These are phyloP conservation scores for Reutealis trisperma DNA, from an alignment of 345 rosid genomes.

Conservation along the genomic window DNA sequence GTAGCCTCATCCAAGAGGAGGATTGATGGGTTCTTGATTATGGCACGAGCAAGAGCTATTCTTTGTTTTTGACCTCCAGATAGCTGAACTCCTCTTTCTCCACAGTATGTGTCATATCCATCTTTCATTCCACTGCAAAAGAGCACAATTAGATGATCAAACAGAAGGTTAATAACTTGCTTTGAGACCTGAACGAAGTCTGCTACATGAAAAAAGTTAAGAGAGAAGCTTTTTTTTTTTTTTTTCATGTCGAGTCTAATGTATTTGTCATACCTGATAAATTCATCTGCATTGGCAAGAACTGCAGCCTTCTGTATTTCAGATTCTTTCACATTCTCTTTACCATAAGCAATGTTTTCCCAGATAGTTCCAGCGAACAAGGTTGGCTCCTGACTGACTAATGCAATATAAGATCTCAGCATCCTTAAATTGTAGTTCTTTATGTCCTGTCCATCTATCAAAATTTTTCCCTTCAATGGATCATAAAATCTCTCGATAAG, in stretches of 20 bases:
- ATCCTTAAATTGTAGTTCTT: slow-evolving; percentile 47
- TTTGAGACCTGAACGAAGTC: not conserved
- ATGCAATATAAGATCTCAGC: slow-evolving; percentile 56
- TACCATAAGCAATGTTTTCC: slow-evolving; percentile 61
- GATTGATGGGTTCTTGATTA: slow-evolving; percentile 62
- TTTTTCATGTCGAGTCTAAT: not conserved
- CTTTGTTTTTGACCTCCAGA: slow-evolving; percentile 81
- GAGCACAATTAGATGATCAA: not conserved
- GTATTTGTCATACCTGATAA: slow-evolving; percentile 44
- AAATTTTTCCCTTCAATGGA: slow-evolving; percentile 48
- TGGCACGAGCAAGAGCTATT: slow-evolving; percentile 71
- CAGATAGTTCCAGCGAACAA: slow-evolving; percentile 63
- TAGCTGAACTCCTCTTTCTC: slow-evolving; percentile 66
- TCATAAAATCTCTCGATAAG: slow-evolving; percentile 68
- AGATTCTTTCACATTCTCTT: slow-evolving; percentile 46
- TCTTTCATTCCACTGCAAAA: slow-evolving; percentile 63
- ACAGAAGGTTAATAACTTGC: not conserved
- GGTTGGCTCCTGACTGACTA: slow-evolving; percentile 73
- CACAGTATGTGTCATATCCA: slow-evolving; percentile 60
- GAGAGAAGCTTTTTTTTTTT: not conserved
- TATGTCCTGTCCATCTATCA: slow-evolving; percentile 52
- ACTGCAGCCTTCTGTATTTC: slow-evolving; percentile 57
- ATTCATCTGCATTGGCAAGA: slow-evolving; percentile 67
- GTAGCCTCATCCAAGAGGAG: slow-evolving; percentile 76
- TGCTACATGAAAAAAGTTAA: not conserved